phyloP scores from a whole-genome alignment of 2,329 filamentous ascomycete species.

The Lojkania enalia region DNA sequence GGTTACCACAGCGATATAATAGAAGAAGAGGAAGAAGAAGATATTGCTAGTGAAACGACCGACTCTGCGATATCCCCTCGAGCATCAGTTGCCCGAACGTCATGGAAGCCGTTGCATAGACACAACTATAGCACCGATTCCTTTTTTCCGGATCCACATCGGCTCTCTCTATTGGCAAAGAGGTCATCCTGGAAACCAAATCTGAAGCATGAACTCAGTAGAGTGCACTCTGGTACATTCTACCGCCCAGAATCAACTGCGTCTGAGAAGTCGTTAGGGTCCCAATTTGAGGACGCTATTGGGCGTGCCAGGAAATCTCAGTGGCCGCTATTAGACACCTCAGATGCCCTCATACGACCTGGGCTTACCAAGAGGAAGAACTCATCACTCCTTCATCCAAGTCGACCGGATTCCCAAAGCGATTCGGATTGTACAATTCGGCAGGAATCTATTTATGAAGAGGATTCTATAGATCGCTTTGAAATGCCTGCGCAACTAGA shows the following conservation, averaged over 20 bases:
- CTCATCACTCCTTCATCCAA: constrained; percentile 8
- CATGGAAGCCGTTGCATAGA: background rate
- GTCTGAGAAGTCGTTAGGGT: constrained; percentile 15
- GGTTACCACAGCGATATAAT: constrained; percentile 24
- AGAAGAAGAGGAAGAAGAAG: constrained; percentile 22
- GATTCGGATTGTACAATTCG: no score
- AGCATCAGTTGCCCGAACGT: constrained; percentile 9
- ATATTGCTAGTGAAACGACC: background rate
- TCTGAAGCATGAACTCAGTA: constrained; percentile 26
- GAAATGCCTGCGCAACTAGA: no score
- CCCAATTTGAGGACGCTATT: constrained; percentile 14
- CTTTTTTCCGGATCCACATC: constrained; percentile 3
- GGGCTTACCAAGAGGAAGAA: constrained; percentile 5
- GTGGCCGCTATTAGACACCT: background rate
- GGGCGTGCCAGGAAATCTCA: background rate
- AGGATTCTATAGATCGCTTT: no score
- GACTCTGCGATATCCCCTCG: constrained; percentile 21
- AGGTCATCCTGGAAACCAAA: constrained; percentile 30
- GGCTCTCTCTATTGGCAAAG: constrained; percentile 17
- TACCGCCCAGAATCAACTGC: constrained; percentile 16
- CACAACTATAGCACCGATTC: background rate
- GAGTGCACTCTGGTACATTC: constrained; percentile 5
- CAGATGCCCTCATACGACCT: background rate
- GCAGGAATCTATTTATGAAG: no score
- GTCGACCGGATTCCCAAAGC: background rate